Evolutionary conservation across 2,329 filamentous ascomycete genomes (phyloP), one percentile per base, ranked within the genome.

Genomic region (Pestalotiopsis sp.): DNA sequence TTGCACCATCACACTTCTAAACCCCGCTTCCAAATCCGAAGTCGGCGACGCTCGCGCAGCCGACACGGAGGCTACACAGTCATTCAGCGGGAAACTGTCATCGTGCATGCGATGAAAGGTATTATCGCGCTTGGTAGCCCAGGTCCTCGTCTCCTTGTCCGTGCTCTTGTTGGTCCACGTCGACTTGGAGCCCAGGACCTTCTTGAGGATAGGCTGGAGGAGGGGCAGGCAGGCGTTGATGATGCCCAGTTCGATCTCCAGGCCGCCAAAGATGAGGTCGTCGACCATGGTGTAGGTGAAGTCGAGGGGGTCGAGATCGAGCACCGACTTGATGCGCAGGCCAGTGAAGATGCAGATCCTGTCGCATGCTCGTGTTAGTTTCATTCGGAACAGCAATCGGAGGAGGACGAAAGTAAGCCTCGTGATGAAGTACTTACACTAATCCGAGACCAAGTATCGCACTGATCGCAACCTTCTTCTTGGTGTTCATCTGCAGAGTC

Each of bases 181-280:
- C 13, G 41, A 49, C n/a, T 49, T n/a, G 41, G 57, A 31, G 20
- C 27, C 27, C 57, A 59, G 3, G 20, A 25, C 20, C 57, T 25
- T 59, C 11, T 78, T 78, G 69, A 83, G 75, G 13, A 84, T 75
- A 14, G 80, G 80, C 17, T 81, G 81, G 17, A 84, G 75, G 1
- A 82, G 82, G 4, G 83, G 83, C 3, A 83, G 79, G 68, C 81
- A 82, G 1, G 81, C 81, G 4, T 78, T 78, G 70, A 83, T 80
- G 63, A 84, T 78, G 49, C 81, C 82, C 13, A 83, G 72, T 39
- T 78, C 77, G 5, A 82, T 74, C 71, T 84, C 82, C 36, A 80
- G 76, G 41, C 79, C 76, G 57, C 79, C 79, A 45, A 80, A 75
- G 12, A 81, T 67, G 13, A 78, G 79, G 41, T 83, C 81, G 52